Evolutionary conservation across 2,329 filamentous ascomycete species (phyloP).

Genomic region (Penicillium carneum): DNA sequence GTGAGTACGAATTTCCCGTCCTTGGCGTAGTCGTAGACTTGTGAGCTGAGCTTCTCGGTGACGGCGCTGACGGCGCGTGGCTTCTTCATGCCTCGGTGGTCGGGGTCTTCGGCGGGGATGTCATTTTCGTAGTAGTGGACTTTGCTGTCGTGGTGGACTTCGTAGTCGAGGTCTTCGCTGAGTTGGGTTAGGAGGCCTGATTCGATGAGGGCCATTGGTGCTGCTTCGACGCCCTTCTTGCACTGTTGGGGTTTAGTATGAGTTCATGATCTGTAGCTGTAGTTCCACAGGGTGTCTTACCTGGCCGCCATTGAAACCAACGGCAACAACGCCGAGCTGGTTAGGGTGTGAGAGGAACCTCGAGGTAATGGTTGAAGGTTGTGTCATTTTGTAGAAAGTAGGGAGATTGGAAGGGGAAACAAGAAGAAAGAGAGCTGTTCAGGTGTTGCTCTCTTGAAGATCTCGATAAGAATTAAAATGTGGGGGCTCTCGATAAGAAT

Average conservation of each 20-base stretch:
- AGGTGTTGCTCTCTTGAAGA: conserved; percentile 19
- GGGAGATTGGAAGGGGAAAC: conserved; percentile 3
- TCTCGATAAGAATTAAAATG: conserved; percentile 35
- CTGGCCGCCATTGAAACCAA: conserved; percentile 96
- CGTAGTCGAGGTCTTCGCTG: conserved; percentile 84
- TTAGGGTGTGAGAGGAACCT: conserved; percentile 82
- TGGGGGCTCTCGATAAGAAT: conserved; percentile 10
- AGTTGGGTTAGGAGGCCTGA: conserved; percentile 85
- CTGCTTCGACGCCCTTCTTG: conserved; percentile 90
- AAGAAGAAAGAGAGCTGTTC: conserved; percentile 20
- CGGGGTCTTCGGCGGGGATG: conserved; percentile 73
- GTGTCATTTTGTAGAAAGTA: conserved; percentile 55
- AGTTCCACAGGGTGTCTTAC: conserved; percentile 58
- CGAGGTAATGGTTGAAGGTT: conserved; percentile 65
- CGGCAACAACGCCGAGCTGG: conserved; percentile 89
- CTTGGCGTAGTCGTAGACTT: conserved; percentile 86
- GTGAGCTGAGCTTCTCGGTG: conserved; percentile 76
- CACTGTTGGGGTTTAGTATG: conserved; percentile 60
- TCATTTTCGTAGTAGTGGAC: conserved; percentile 84
- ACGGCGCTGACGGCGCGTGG: conserved; percentile 84
- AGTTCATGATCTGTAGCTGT: neutral
- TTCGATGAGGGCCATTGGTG: conserved; percentile 85
- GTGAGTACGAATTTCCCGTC: conserved; percentile 88
- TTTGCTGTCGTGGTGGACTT: conserved; percentile 79
- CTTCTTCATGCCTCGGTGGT: conserved; percentile 92